Base-by-base conservation (phyloP, 257 asterid genomes). In the Gentiana straminea region DNA sequence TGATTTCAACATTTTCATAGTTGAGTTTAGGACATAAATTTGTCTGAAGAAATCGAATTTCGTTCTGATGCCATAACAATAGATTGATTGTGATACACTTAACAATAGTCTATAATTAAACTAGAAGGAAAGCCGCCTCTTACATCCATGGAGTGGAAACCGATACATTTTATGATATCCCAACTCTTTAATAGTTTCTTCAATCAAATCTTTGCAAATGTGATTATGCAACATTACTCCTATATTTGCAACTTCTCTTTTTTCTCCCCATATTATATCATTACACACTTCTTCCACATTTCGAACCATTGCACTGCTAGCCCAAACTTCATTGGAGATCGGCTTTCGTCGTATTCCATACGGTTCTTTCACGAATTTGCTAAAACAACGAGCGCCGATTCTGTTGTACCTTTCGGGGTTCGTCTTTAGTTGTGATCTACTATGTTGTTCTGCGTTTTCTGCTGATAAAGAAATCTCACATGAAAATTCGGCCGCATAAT, bases 271-370 rank as follows among this genome's bases (percentile, higher is more conserved):
- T 1, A 69, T 83, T 6, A 79, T 67, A 67, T 88, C 95, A 0
- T 47, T 69, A 53, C 95, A 88, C 72, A 81, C 97, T 77, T 88
- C 86, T 33, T 83, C 89, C 4, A 88, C 83, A 34, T 83, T 88
- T 61, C 75, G 55, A 13, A 73, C 73, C 97, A 82, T 77, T 1
- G 91, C 88, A 66, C 67, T 60, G 68, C 79, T 88, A 67, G 79
- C 68, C 80, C 73, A 69, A 32, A 64, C 61, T 11, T 66, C 71
- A 2, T 81, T 44, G 24, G 67, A n/a, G 2, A 74, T 53, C 5
- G 71, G 75, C 58, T 57, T 71, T 24, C 70, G 77, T 55, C 70
- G 66, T 70, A 66, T 61, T 36, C 36, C 55, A 0, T 74, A 47
- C 10, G 83, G 60, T 33, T 79, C 70, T 13, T 60, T 64, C 3